Evolutionary conservation across 2,329 filamentous ascomycete genomes (phyloP), one percentile per base, ranked within the genome.

Genomic region (Fusarium sp.): DNA sequence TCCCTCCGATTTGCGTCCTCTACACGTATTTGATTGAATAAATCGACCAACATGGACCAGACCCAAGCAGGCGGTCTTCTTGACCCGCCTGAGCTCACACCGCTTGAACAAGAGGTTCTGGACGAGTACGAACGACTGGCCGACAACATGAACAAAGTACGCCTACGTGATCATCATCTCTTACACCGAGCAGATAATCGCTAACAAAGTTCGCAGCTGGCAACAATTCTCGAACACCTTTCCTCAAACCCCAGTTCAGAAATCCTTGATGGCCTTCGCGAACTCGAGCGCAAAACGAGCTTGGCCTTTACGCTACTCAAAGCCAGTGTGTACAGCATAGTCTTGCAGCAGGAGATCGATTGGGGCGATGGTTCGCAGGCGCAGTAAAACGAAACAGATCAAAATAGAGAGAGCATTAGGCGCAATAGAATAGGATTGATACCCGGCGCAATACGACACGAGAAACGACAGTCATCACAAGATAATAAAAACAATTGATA

Each of bases 291-390:
- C 74, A 98, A 98, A 85, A 98, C 95, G 45, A 94, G 94, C 73
- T 85, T 97, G 57, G 95, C 98, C 24, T 98, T 97, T 81, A 99
- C 96, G 68, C 82, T 98, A 78, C 87, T 99, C 78, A 99, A 99
- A 84, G 95, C 96, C 20, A 98, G 95, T 80, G 96, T 99, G 70
- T 99, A 99, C 83, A 97, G 93, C 78, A 99, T 99, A 83, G 94
- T 99, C 67, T 81, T 99, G 83, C 95, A 99, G 87, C 95, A 98
- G 86, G 93, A 98, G 87, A 94, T 97, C 76, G 90, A 91, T 69
- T 92, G 91, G 81, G 92, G 88, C 51, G 85, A 85, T 72, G 81
- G 83, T 77, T 84, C 77, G 25, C 78, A 72, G 16, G 77, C 78
- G 30, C 77, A 77, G 70, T 78, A 61, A 76, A 54, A 29, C 11